Base-by-base conservation (phyloP, 805 yeast species). In the Candida ortonii region DNA sequence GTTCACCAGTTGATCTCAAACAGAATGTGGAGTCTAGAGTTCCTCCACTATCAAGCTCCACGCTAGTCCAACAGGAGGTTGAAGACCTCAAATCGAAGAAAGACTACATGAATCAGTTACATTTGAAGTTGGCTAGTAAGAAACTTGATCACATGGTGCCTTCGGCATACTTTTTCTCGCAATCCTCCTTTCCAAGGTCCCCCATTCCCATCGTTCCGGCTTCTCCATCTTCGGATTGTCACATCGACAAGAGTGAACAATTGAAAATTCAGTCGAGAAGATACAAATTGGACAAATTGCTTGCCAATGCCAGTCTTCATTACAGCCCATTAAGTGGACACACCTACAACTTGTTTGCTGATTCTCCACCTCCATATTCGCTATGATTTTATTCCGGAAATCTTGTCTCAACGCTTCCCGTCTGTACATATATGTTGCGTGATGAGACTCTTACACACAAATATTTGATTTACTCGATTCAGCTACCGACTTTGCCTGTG, bases 311-410 rank as follows among this genome's bases (percentile, higher is more conserved):
- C 14, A 32, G 28, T 15, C 17, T 29, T 11, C 19, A 28, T 24
- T 37, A 33, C 37, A 33, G 28, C 22, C 29, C 39, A 6, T 16
- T 31, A 12, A 21, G 23, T 6, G 34, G 22, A 18, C 33, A 36
- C 27, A 11, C 41, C 13, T 20, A 34, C 23, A 15, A 28, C 22
- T 34, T 44, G 16, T 28, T 33, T 17, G 27, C 38, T 35, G 52
- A 47, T 22, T 39, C 53, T 24, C 53, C 56, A 34, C 55, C 55
- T 18, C 47, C 47, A 16, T 51, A 51, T 36, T 46, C 51, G 22
- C 32, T 47, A 27, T 47, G 19, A 31, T 7, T 37, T 9, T 22
- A 36, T n/a, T n/a, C n/a, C n/a, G 23, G 9, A 21, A 21, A n/a
- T 21, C 10, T 21, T n/a, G n/a, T n/a, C n/a, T n/a, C n/a, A n/a